phyloP scores from a whole-genome alignment of 192 early-diverging fungal species.

The Coemansia sp. region DNA sequence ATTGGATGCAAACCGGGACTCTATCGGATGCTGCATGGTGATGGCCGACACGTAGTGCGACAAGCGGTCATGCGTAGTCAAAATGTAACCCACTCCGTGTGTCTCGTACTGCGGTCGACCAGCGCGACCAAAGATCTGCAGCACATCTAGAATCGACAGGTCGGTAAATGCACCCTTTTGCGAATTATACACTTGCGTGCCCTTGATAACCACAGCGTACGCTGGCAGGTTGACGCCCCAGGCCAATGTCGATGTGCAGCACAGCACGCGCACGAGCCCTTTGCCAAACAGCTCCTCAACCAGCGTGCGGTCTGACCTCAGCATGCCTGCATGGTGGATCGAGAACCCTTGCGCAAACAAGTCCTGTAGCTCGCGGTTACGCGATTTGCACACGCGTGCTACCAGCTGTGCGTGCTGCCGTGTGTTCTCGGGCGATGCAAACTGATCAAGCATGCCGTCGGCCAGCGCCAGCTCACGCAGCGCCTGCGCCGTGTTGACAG shows the following conservation, averaged over 20 bases:
- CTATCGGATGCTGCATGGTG: conserved; percentile 96
- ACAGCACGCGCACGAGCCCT: conserved; percentile 78
- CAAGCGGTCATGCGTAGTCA: conserved; percentile 92
- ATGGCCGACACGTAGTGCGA: conserved; percentile 91
- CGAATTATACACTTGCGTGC: conserved; percentile 93
- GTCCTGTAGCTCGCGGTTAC: conserved; percentile 85
- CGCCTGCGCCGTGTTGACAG: conserved; percentile 88
- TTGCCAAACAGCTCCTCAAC: conserved; percentile 88
- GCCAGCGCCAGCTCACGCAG: conserved; percentile 70
- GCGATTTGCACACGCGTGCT: conserved; percentile 69
- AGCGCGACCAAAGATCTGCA: conserved; percentile 99
- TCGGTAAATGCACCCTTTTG: conserved; percentile 93
- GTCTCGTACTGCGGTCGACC: conserved; percentile 92
- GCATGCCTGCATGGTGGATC: conserved; percentile 97
- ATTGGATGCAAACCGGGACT: conserved; percentile 82
- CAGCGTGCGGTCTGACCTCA: conserved; percentile 80
- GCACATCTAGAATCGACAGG: conserved; percentile 95
- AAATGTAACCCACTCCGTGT: conserved; percentile 89
- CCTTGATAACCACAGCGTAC: conserved; percentile 98
- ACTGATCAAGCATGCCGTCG: conserved; percentile 58
- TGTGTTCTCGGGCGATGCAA: conserved; percentile 27
- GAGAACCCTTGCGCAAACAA: conserved; percentile 81
- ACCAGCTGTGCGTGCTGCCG: conserved; percentile 54
- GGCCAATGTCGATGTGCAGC: conserved; percentile 96
- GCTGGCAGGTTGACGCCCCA: conserved; percentile 99